Evolutionary conservation across 306 rosid species (phyloP).

Genomic region (Ziziphus jujuba): DNA sequence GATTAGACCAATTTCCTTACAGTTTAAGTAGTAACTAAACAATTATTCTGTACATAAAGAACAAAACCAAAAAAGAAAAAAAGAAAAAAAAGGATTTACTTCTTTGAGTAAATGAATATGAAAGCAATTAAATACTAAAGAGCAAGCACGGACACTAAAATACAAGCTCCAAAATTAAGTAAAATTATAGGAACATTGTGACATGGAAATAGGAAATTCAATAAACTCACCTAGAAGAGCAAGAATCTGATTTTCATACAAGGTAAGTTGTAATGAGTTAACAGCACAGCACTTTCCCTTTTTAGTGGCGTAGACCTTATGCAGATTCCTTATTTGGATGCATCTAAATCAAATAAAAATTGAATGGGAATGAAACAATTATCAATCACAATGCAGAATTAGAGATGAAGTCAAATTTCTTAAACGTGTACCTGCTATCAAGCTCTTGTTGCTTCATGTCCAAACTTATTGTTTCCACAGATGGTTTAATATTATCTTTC

Average conservation of each 20-base stretch:
- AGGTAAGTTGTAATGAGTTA: conserved; percentile 67
- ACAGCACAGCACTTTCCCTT: conserved; percentile 91
- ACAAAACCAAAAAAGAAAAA: not conserved
- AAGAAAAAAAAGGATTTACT: not conserved
- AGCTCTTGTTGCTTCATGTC: conserved; percentile 97
- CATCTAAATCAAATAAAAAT: conserved; percentile 52
- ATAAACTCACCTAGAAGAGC: conserved; percentile 83
- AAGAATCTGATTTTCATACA: conserved; percentile 95
- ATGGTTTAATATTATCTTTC: conserved; percentile 36
- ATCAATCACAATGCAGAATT: conserved; percentile 19
- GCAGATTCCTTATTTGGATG: conserved; percentile 91
- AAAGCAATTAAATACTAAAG: not conserved
- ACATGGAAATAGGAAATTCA: too few species aligned
- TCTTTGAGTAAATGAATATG: not conserved
- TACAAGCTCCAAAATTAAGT: not conserved
- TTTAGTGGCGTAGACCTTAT: conserved; percentile 73
- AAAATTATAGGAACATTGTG: not conserved
- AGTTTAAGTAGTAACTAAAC: not conserved
- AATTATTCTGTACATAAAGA: not conserved
- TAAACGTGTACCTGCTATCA: conserved; percentile 72
- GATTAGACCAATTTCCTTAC: too few species aligned
- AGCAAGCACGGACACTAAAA: not conserved
- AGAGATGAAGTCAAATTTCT: conserved; percentile 20
- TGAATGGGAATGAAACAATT: conserved; percentile 12
- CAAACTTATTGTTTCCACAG: conserved; percentile 71